phyloP scores from a whole-genome alignment of 2,329 filamentous ascomycete species.

The Cryphonectria nitschkei region DNA sequence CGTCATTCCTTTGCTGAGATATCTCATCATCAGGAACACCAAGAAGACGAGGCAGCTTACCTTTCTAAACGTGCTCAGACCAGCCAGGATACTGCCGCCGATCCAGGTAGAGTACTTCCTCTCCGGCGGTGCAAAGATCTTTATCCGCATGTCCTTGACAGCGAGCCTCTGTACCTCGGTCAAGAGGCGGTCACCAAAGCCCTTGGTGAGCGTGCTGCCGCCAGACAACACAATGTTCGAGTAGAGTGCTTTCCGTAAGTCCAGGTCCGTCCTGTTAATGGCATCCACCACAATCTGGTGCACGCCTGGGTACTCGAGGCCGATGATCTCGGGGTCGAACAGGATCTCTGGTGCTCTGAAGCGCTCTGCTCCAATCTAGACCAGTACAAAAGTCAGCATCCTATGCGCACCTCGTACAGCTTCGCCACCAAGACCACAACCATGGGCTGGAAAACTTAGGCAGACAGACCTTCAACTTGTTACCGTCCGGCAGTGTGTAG shows the following conservation, averaged over 20 bases:
- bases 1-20: neutral
- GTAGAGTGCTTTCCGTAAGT: constrained; percentile 90
- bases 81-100: constrained; percentile 93
- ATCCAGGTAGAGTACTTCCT: constrained; percentile 99
- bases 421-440: neutral
- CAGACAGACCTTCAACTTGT: constrained; percentile 79
- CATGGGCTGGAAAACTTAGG: neutral
- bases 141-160: constrained; percentile 99
- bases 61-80: constrained; percentile 97
- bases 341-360: constrained; percentile 97
- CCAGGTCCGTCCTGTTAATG: constrained; percentile 92
- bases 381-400: constrained; percentile 4
- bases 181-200: constrained; percentile 90
- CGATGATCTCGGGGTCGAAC: constrained; percentile 96
- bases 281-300: constrained; percentile 98
- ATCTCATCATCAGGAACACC: neutral
- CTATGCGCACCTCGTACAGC: neutral
- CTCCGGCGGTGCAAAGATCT: constrained; percentile 97
- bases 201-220: constrained; percentile 93
- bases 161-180: constrained; percentile 91
- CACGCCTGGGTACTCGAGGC: constrained; percentile 93
- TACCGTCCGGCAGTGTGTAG: constrained; percentile 88
- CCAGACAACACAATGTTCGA: constrained; percentile 97
- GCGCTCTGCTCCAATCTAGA: constrained; percentile 83
- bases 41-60: constrained; percentile 52